phyloP scores from a whole-genome alignment of 495 filamentous ascomycete species.

The Pseudoneurospora amorphoporcata region DNA sequence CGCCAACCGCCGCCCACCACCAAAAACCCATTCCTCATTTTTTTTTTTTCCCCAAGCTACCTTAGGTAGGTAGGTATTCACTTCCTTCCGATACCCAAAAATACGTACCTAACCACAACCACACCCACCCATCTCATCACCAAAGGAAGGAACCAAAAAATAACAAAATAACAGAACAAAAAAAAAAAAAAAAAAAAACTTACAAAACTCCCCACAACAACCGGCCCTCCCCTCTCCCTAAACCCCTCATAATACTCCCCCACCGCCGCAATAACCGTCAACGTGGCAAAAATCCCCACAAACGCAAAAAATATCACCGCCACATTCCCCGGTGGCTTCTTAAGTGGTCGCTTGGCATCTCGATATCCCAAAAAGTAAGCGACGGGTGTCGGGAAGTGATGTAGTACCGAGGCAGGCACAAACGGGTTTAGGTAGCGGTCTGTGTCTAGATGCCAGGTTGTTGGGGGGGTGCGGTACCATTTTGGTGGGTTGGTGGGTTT shows the following conservation, averaged over 20 bases:
- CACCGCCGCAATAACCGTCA: slow-evolving; percentile 38
- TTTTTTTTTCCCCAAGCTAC: too few species aligned
- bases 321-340: slow-evolving; percentile 36
- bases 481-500: not conserved
- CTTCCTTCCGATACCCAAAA: not conserved
- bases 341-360: slow-evolving; percentile 6
- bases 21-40: not conserved
- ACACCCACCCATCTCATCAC: too few species aligned
- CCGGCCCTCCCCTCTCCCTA: slow-evolving; percentile 26
- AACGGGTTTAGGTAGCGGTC: slow-evolving; percentile 54
- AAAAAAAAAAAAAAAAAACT: slow-evolving; percentile 1
- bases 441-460: slow-evolving; percentile 49
- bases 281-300: slow-evolving; percentile 42
- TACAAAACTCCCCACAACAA: slow-evolving; percentile 44
- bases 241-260: slow-evolving; percentile 28
- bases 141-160: too few species aligned
- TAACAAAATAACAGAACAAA: not conserved
- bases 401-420: slow-evolving; percentile 42
- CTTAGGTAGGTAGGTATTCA: too few species aligned
- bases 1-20: not conserved
- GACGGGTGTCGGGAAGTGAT: slow-evolving; percentile 30
- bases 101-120: too few species aligned
- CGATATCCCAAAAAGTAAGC: slow-evolving; percentile 45
- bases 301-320: slow-evolving; percentile 40
- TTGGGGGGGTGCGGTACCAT: not conserved